Evolutionary conservation across 1,139 yeast species (phyloP), one percentile per base, ranked within the genome.

Genomic region (Trichomonascaceae sp.): DNA sequence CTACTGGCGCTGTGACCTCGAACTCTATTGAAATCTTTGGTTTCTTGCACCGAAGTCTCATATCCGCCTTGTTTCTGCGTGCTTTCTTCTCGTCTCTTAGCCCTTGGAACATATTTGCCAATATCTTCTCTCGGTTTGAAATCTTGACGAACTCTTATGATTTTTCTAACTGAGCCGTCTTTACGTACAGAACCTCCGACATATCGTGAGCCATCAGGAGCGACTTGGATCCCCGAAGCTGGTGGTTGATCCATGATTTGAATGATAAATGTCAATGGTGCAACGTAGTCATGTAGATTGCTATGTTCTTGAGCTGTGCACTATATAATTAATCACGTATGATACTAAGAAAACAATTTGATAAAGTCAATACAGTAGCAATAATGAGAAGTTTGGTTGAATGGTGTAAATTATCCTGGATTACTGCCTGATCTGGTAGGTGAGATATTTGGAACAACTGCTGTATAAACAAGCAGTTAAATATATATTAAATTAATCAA

Each of bases 131-230:
- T 55, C 4, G 77, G 75, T 1, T 64, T 59, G 55, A 55, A 75
- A 0, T 78, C 78, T 0, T 75, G 75, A 22, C 75, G 61, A 12
- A 74, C 67, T 48, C 66, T 70, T 20, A 69, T 57, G 4, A 61
- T 58, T 52, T 66, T 69, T 41, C 78, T 57, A 27, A 68, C 66
- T 0, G 75, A 57, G 0, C 78, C 79, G 60, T 75, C 78, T 13
- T 70, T 57, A 36, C 78, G 64, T 19, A 65, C 59, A 0, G 70
- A 55, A 10, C 70, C 70, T 9, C 70, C 70, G 2, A 63, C 63
- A 41, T 53, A 60, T 27, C 66, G 50, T 7, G 61, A 48, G 2
- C 68, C 69, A 24, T 65, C 67, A 8, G 57, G 59, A 8, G 54
- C 56, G 8, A 55, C 54, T n/a, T 50, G 43, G 13, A 59, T 58